phyloP scores from a whole-genome alignment of 495 filamentous ascomycete genomes.

The Aspergillus saccharolyticus region DNA sequence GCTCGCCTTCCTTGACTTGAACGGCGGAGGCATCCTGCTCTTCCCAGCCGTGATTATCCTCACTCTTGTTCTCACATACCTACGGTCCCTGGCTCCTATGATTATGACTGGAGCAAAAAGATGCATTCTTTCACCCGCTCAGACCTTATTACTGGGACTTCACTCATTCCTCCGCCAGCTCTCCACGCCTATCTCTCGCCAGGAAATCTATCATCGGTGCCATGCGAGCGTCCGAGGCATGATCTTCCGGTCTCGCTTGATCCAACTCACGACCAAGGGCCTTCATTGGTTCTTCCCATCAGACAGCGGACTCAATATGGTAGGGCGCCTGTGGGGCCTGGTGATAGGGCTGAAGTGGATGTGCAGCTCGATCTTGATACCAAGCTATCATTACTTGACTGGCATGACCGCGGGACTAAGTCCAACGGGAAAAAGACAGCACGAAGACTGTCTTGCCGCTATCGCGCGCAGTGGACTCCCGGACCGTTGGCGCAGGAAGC shows the following conservation, averaged over 20 bases:
- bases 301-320: neutral
- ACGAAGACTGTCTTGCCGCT: constrained; percentile 1
- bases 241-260: neutral
- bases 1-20: constrained; percentile 12
- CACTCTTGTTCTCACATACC: neutral
- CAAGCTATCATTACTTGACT: neutral
- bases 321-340: neutral
- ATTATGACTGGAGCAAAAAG: neutral
- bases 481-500: neutral
- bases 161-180: neutral
- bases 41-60: constrained; percentile 6
- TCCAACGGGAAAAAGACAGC: neutral
- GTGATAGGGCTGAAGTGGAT: neutral
- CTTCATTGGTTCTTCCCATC: constrained; percentile 10
- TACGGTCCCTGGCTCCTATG: neutral
- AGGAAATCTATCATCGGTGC: neutral
- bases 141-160: neutral
- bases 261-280: neutral
- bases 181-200: neutral
- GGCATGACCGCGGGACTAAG: constrained; percentile 1
- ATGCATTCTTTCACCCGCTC: neutral
- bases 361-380: neutral
- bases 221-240: neutral
- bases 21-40: neutral
- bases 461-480: neutral